Evolutionary conservation across 371 early-diverging fungal genomes (phyloP), one percentile per base, ranked within the genome.

Genomic region (Mucor circinelloides): DNA sequence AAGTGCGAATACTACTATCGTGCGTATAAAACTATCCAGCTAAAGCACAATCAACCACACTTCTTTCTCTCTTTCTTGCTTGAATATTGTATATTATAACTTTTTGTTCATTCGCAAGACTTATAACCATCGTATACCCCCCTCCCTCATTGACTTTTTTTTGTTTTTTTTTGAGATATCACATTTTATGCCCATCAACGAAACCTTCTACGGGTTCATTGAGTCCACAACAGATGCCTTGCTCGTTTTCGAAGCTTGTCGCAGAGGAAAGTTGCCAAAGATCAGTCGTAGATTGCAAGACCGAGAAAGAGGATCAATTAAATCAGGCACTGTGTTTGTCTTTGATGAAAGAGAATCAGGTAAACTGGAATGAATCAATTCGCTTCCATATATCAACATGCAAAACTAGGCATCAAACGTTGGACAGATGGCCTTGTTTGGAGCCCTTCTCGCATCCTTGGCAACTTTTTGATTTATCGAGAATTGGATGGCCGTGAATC

Each of bases 371-470:
- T 12, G 25, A 32, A 52, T 59, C 10, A 6, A 46, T 27, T 58
- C 21, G 52, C 10, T 4, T 13, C n/a, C n/a, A n/a, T 38, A 50
- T 40, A 17, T 40, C 23, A 13, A 59, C 13, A 28, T 10, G 28
- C 34, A n/a, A 21, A 69, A 3, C 73, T 8, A 93, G 92, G 95
- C 12, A 80, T 95, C 73, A 91, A 91, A 64, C 81, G 95, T 42
- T 95, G 95, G 95, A 95, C 95, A 2, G 95, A 95, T 74, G 94
- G 95, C 15, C 81, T 88, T 25, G 85, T 88, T 21, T 94, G 95
- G 95, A 91, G 92, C 23, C 93, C 95, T 7, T 92, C 92, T 31
- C 87, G 95, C 30, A 90, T 92, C 2, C 83, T 89, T 30, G 93
- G 93, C 38, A 89, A 90, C 74, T 93, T 93, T 68, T 70, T 93